These are phyloP conservation scores for Calocybe gangraenosa DNA, from an alignment of 768 basidiomycete genomes.

Conservation along the genomic window DNA sequence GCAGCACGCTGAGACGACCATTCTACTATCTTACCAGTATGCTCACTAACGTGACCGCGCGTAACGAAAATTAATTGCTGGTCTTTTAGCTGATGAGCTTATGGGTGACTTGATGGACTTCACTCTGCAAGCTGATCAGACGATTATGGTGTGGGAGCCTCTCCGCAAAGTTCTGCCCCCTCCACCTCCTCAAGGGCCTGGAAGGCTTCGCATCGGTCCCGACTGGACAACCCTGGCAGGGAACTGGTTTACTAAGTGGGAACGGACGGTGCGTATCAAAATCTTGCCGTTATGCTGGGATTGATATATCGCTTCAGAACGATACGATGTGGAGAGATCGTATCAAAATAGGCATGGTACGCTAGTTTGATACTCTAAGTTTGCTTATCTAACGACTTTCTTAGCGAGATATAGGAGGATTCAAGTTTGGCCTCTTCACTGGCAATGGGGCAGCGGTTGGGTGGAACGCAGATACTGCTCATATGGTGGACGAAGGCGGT, in stretches of 20 bases:
- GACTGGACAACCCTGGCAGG: constrained; percentile 35
- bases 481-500: constrained; percentile 33
- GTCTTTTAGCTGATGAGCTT: constrained; percentile 29
- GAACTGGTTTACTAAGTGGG: constrained; percentile 38
- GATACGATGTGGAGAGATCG: constrained; percentile 30
- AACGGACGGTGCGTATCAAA: constrained; percentile 27
- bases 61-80: not conserved
- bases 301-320: constrained; percentile 19
- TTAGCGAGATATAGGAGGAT: constrained; percentile 31
- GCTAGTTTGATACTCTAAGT: not conserved
- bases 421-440: constrained; percentile 33
- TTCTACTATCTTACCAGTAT: constrained; percentile 34
- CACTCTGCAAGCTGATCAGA: constrained; percentile 30
- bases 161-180: constrained; percentile 33
- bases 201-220: constrained; percentile 31
- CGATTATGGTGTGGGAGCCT: constrained; percentile 36
- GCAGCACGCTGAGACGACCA: constrained; percentile 30
- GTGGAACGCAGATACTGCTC: constrained; percentile 34
- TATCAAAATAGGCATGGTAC: constrained; percentile 33
- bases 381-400: not conserved
- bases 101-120: constrained; percentile 36
- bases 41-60: not conserved
- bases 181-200: constrained; percentile 30
- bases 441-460: constrained; percentile 32
- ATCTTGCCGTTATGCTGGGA: not conserved